Base-by-base conservation (phyloP, 2,329 filamentous ascomycete species). In the Akanthomyces muscarius region DNA sequence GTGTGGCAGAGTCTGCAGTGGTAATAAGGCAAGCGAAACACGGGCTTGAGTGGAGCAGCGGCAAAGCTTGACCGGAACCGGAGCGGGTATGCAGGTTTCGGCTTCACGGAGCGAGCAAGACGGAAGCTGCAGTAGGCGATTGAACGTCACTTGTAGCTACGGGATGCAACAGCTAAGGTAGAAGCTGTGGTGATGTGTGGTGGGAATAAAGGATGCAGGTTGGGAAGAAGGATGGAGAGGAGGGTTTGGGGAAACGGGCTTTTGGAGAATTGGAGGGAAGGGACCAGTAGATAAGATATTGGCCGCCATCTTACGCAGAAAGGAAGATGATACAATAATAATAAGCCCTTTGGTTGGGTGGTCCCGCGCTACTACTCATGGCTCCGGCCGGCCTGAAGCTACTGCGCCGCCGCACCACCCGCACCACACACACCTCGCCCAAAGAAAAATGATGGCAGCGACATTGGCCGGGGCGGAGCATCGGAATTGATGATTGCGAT, bases 401-500 rank as follows among this genome's bases (percentile, higher is more conserved):
- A 36, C 33, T 41, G 38, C 38, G 38, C 38, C n/a, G 45, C 21
- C n/a, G 21, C 33, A 8, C 30, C 30, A 8, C 30, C 8, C 30
- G 44, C n/a, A 25, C 45, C 45, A 48, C 45, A 48, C 45, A 48
- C 45, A 28, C 45, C 45, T 25, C 45, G 21, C n/a, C 45, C n/a
- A 48, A 48, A 28, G 38, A 18, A 28, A 4, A 23, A 18, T 10
- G 4, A 30, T 10, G 25, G 25, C 21, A 30, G 38, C 38, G 38
- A 10, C n/a, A 42, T 61, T 61, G 57, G 48, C n/a, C 28, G 36
- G 23, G 45, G 45, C 61, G 61, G 61, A 56, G 61, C 36, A 62
- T 57, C 53, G 61, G 61, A 57, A 62, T 56, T 57, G 61, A 6
- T 56, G 44, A 62, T 57, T 62, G 61, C 61, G 44, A 62, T 62